These are phyloP conservation scores for Thozetella sp. DNA, from an alignment of 495 filamentous ascomycete species.

Conservation along the genomic window DNA sequence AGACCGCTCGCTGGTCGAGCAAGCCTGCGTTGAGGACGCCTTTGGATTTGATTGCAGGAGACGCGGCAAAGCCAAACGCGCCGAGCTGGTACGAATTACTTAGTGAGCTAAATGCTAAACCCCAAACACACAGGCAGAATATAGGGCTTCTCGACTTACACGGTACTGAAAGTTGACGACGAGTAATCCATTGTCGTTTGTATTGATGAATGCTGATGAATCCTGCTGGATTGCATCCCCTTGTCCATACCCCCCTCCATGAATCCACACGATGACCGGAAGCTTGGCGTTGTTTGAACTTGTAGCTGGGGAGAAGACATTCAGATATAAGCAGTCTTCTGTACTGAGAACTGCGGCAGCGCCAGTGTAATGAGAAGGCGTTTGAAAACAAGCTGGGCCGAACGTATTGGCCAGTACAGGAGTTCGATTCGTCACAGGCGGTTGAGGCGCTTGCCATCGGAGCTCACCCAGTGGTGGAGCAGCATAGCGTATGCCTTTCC, in stretches of 20 bases:
- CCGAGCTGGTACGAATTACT: neutral
- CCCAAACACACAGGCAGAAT: neutral
- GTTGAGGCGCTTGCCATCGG: conserved; percentile 30
- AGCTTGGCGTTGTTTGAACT: neutral
- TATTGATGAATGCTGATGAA: neutral
- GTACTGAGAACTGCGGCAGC: neutral
- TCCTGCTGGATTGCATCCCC: neutral
- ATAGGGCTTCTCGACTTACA: neutral
- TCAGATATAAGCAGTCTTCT: neutral
- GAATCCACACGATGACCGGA: neutral
- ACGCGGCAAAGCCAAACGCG: neutral
- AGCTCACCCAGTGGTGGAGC: conserved; percentile 25
- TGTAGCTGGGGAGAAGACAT: neutral
- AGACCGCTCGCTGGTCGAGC: conserved; percentile 35
- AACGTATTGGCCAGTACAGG: neutral
- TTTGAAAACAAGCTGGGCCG: neutral
- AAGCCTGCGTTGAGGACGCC: conserved; percentile 46
- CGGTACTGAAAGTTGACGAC: neutral
- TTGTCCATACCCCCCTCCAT: neutral
- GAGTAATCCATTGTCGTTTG: neutral
- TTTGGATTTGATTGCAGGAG: neutral
- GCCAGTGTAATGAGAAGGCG: neutral
- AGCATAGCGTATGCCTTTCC: conserved; percentile 30
- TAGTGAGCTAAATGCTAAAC: neutral
- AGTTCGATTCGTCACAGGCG: conserved; percentile 19